phyloP scores from a whole-genome alignment of 371 early-diverging fungal genomes.

The Dichotomocladium elegans region DNA sequence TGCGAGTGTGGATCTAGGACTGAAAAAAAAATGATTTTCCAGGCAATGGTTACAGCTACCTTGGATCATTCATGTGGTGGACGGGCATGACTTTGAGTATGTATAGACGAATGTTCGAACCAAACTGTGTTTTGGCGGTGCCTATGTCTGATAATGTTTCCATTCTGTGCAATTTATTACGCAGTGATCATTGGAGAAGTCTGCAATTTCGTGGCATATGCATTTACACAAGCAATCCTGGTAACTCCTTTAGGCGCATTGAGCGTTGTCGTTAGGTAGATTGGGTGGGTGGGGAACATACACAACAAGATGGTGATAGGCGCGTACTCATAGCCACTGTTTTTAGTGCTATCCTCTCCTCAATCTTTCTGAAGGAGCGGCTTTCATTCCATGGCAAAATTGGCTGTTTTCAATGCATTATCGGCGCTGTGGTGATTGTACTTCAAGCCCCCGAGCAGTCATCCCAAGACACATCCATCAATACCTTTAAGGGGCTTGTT shows the following conservation, averaged over 20 bases:
- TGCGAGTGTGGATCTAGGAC: background rate
- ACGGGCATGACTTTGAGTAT: constrained; percentile 79
- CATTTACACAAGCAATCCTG: constrained; percentile 91
- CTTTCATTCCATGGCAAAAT: constrained; percentile 80
- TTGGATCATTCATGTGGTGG: constrained; percentile 92
- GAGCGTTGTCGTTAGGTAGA: constrained; percentile 64
- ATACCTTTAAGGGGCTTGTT: constrained; percentile 72
- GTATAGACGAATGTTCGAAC: background rate
- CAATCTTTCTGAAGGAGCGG: constrained; percentile 83
- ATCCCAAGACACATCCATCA: constrained; percentile 65
- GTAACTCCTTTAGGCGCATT: constrained; percentile 96
- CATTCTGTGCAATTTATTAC: background rate
- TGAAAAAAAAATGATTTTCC: constrained; percentile 41
- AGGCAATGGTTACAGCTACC: constrained; percentile 81
- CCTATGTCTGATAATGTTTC: constrained; percentile 6
- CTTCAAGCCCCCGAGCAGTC: constrained; percentile 88
- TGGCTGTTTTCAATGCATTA: constrained; percentile 87
- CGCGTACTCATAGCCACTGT: background rate
- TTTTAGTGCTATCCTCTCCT: constrained; percentile 90
- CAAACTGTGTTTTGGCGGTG: background rate
- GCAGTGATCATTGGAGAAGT: constrained; percentile 82
- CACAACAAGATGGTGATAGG: background rate
- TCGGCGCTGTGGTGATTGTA: constrained; percentile 88
- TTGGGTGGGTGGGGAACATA: background rate
- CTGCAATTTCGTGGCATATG: constrained; percentile 93